phyloP scores from a whole-genome alignment of 352 stramenopile genomes.

The Phytophthora fragariae region DNA sequence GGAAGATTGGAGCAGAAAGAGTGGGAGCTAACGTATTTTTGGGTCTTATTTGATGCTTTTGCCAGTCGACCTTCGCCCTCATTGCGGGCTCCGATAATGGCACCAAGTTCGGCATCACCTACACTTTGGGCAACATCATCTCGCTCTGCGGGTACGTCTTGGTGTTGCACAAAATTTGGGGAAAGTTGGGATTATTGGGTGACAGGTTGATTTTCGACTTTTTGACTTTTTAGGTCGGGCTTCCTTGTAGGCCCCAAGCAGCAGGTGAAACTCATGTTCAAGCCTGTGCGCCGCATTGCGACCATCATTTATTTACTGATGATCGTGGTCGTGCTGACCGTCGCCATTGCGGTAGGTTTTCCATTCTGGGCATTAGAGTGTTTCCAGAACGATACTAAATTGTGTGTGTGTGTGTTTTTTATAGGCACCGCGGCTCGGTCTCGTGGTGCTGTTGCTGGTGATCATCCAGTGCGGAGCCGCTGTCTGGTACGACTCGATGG shows the following conservation, averaged over 20 bases:
- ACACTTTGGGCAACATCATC: constrained; percentile 86
- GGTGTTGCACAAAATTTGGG: neutral
- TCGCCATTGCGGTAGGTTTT: constrained; percentile 68
- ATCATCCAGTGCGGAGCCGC: constrained; percentile 80
- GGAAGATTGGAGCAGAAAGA: neutral
- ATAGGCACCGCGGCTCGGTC: constrained; percentile 68
- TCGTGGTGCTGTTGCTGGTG: constrained; percentile 81
- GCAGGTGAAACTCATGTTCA: constrained; percentile 90
- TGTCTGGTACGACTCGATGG: constrained; percentile 56
- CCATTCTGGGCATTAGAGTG: neutral
- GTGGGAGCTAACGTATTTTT: constrained; percentile 19
- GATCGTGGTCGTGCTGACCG: constrained; percentile 77
- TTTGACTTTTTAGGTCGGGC: constrained; percentile 51
- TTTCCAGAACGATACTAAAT: neutral
- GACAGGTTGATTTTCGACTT: constrained; percentile 10
- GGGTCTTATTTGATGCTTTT: constrained; percentile 18
- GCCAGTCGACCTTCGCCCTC: constrained; percentile 83
- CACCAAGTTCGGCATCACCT: constrained; percentile 84
- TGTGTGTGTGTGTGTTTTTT: constrained; percentile 3
- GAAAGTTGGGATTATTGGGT: neutral
- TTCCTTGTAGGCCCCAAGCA: constrained; percentile 85
- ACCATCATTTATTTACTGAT: constrained; percentile 80
- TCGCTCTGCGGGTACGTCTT: constrained; percentile 76
- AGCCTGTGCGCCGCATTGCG: constrained; percentile 77
- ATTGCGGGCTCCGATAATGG: constrained; percentile 71